phyloP scores from a whole-genome alignment of 2,329 filamentous ascomycete genomes.

The Colletotrichum coccodes region DNA sequence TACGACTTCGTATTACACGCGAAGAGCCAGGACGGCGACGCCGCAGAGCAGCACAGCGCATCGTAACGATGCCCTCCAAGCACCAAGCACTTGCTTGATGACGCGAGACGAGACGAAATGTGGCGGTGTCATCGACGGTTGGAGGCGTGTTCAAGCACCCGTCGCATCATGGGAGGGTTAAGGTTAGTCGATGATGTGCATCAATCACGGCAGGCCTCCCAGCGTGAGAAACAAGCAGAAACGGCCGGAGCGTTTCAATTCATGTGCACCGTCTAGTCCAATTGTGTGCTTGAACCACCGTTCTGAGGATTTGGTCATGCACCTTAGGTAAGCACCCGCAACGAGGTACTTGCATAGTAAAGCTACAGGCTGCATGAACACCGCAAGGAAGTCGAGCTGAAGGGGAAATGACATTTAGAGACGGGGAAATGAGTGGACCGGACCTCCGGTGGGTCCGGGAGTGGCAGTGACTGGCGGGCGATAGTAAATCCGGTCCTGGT shows the following conservation, averaged over 20 bases:
- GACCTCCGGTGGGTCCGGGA: background rate
- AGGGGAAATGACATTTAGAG: slow-evolving; percentile 1
- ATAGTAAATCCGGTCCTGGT: slow-evolving; percentile 13
- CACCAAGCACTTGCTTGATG: background rate
- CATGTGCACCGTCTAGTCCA: background rate
- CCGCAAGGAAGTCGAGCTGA: background rate
- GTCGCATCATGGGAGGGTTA: background rate
- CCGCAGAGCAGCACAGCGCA: background rate
- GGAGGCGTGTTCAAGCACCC: background rate
- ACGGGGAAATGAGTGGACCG: slow-evolving; percentile 1
- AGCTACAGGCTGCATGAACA: background rate
- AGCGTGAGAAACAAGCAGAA: slow-evolving; percentile 8
- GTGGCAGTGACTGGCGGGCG: background rate
- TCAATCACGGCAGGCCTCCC: background rate
- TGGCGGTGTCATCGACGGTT: background rate
- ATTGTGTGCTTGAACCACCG: background rate
- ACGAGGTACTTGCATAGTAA: too few relatives aligned
- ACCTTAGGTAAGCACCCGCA: background rate
- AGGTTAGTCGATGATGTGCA: background rate
- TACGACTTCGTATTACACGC: slow-evolving; percentile 3
- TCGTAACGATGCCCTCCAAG: background rate
- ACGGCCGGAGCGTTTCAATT: slow-evolving; percentile 23
- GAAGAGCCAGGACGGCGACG: background rate
- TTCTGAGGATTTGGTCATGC: background rate
- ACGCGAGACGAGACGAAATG: background rate